Conservation (phyloP, 2,329 filamentous ascomycete species). For the Furcasterigmium furcatum region DNA sequence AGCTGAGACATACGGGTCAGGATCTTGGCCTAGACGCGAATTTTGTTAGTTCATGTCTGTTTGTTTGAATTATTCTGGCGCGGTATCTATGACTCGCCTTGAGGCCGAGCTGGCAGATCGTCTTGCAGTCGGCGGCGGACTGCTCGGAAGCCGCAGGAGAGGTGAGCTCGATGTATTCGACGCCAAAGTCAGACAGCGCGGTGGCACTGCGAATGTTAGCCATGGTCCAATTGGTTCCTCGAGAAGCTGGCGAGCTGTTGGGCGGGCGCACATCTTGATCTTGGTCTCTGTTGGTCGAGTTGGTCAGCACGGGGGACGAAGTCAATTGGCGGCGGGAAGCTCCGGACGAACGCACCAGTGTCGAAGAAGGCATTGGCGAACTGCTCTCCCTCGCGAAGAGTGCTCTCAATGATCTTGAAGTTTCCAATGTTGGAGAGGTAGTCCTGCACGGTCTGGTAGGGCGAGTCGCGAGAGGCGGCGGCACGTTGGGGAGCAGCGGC, state of each 20-base stretch:
- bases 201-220: slow-evolving; percentile 18
- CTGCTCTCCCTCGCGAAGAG: slow-evolving; percentile 80
- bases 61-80: no score
- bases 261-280: slow-evolving; percentile 78
- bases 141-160: slow-evolving; percentile 82
- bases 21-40: no score
- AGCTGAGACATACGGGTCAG: slow-evolving; percentile 58
- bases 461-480: no score
- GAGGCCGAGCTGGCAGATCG: slow-evolving; percentile 90
- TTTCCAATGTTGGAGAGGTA: slow-evolving; percentile 66
- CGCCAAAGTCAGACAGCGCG: slow-evolving; percentile 75
- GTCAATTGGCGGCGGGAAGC: no score
- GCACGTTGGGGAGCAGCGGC: no score
- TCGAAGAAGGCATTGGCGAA: slow-evolving; percentile 76
- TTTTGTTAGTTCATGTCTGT: no score
- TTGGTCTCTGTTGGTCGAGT: slow-evolving; percentile 60
- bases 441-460: slow-evolving; percentile 66
- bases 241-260: no score
- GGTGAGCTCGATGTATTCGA: slow-evolving; percentile 91
- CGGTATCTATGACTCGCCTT: no score
- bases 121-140: slow-evolving; percentile 81
- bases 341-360: no score
- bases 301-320: no score
- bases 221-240: no score
- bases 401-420: slow-evolving; percentile 63